phyloP scores from a whole-genome alignment of 768 basidiomycete species.

The Terana coerulea region DNA sequence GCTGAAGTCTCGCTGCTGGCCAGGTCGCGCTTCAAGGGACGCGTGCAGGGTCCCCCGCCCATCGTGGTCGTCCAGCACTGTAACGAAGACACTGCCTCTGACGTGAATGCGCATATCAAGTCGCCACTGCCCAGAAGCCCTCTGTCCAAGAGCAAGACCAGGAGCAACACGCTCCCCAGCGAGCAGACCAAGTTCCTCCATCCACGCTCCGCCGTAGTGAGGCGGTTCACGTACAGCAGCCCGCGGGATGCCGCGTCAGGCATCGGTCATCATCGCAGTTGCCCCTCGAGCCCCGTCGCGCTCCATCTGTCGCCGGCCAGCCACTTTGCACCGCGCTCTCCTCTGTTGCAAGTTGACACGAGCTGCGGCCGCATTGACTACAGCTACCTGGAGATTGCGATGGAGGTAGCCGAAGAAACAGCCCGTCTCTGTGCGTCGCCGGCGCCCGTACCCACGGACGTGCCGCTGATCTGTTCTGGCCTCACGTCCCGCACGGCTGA shows the following conservation, averaged over 20 bases:
- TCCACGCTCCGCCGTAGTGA: neutral
- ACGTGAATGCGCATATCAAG: neutral
- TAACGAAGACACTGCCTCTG: neutral
- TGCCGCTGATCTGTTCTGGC: conserved; percentile 30
- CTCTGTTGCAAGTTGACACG: neutral
- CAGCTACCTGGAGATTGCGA: conserved; percentile 22
- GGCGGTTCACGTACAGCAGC: neutral
- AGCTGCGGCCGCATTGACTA: neutral
- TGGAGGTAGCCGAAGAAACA: conserved; percentile 32
- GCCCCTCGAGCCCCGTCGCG: neutral
- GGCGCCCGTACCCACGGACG: conserved; percentile 25
- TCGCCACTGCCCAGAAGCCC: neutral
- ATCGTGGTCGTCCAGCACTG: neutral
- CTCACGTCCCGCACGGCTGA: conserved; percentile 30
- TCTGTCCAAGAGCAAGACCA: too few relatives aligned
- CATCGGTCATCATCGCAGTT: conserved; percentile 2
- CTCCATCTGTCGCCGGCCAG: neutral
- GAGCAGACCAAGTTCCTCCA: neutral
- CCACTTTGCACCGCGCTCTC: neutral
- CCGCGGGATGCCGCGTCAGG: too few relatives aligned
- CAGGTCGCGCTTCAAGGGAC: neutral
- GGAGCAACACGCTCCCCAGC: neutral
- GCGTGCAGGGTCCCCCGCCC: neutral
- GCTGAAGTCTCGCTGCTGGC: neutral
- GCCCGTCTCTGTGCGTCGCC: conserved; percentile 27